A percentile compares a stretch with the other conserved stretches of the same genome.
Conservation (phyloP, 495 filamentous ascomycete species). For the Aspergillus leporis region DNA sequence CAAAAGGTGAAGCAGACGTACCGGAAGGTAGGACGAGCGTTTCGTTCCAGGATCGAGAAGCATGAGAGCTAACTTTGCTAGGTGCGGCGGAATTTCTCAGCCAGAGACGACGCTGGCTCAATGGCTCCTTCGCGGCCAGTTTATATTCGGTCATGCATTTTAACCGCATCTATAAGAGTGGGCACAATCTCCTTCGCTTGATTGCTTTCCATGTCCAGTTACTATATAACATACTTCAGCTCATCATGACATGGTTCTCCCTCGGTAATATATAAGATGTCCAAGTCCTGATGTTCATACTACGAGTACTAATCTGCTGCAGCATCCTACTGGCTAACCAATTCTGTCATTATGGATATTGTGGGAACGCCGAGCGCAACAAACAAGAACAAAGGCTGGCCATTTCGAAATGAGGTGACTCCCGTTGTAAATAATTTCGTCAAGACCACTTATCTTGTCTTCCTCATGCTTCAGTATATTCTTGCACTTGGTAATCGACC, state of each 20-base stretch:
- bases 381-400: constrained; percentile 52
- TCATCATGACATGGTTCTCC: constrained; percentile 93
- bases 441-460: constrained; percentile 87
- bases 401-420: constrained; percentile 79
- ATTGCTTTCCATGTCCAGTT: constrained; percentile 96
- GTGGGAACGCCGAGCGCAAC: constrained; percentile 67
- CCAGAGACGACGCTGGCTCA: constrained; percentile 95
- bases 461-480: constrained; percentile 91
- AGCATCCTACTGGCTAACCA: constrained; percentile 92
- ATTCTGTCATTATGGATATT: constrained; percentile 93
- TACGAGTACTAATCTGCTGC: constrained; percentile 11
- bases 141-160: constrained; percentile 98
- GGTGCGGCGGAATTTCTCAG: constrained; percentile 75
- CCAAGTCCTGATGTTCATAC: neutral
- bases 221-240: constrained; percentile 84
- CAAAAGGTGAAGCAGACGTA: constrained; percentile 97
- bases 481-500: constrained; percentile 93
- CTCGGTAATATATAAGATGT: constrained; percentile 59
- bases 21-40: constrained; percentile 76
- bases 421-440: constrained; percentile 89
- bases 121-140: constrained; percentile 95
- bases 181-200: constrained; percentile 92
- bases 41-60: neutral
- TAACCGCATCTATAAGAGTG: constrained; percentile 92
- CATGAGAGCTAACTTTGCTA: neutral